Evolutionary conservation across 2,329 filamentous ascomycete species (phyloP), one percentile per base, ranked within the genome.

Genomic region (Graphilbum fragrans): DNA sequence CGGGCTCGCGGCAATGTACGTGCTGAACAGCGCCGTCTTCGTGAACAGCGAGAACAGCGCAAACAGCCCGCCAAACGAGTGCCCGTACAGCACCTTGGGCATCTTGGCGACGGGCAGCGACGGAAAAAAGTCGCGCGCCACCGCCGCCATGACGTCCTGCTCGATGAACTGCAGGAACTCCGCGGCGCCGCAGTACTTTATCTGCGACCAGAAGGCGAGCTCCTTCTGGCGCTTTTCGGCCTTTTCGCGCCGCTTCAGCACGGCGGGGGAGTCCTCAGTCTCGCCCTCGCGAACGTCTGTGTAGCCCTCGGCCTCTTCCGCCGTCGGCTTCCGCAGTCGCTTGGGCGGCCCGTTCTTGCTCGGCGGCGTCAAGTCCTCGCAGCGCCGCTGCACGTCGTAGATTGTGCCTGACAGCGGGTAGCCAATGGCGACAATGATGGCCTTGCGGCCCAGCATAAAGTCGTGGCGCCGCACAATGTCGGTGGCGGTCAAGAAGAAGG

Each of bases 41-140:
- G 42, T 39, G 17, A 42, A 47, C 4, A 47, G 35, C 5, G 42
- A 23, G 22, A 33, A 47, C 20, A 47, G 35, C 23, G 40, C 16
- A 18, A 47, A 47, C 1, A 47, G 38, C 2, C 45, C 45, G 31
- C 45, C 45, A 37, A 45, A 43, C 18, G 45, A 47, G 35, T 47
- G 45, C 16, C 45, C 42, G 27, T 38, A 47, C 18, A 47, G 42
- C 20, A 44, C 39, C 22, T 38, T 33, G 16, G 14, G 16, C 22
- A 46, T 35, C 19, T 38, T 19, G 33, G 18, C 35, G 5, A 38
- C 35, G 12, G 43, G 43, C 32, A 45, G 35, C 2, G 11, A 11
- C 1, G 43, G 43, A 9, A 41, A 23, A 18, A 45, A 25, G 10
- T 35, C 21, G 33, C 20, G 22, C 19, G 35, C 33, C 20, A 44